Evolutionary conservation across 106 monocot genomes (phyloP), one percentile per base, ranked within the genome.

Genomic region (Agapanthus africanus): DNA sequence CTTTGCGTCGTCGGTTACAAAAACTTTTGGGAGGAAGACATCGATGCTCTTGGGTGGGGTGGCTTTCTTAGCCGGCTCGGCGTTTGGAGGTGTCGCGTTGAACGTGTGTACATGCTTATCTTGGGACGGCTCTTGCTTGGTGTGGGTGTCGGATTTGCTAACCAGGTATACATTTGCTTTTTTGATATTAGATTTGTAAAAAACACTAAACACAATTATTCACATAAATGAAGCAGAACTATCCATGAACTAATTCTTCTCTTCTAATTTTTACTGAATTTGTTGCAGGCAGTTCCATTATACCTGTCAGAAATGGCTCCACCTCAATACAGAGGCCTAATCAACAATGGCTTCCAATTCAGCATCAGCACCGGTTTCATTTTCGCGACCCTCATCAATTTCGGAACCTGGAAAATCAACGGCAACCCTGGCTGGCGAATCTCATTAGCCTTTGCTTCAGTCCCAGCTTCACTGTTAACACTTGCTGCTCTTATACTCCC

Each of bases 101-200:
- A 64, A 82, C n/a, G n/a, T 36, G 40, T 82, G 0, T 69, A 37
- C 27, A 87, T 87, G 86, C 40, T 87, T 34, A 87, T 87, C 63
- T 16, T 87, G 44, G 79, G 79, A 23, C 23, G 86, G 40, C 41
- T 80, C 21, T 47, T 87, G 23, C 82, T 82, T 30, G 86, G 86
- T 1, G 23, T 83, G 21, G 86, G 82, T 23, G 77, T 87, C 2
- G 86, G 86, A 11, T 87, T 87, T 30, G 80, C 83, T 1, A 83
- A 83, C 67, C 87, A 87, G 78, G 87, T 86, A 60, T 44, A 16
- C 16, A 44, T 44, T 44, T 0, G 0, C 9, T 44, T 44, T 16
- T 44, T 44, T 11, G 9, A 16, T 44, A 44, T 44, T 16, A 11
- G 9, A 44, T 44, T 9, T 9, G 42, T 16, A 44, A 44, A 44